Percentiles rank a stretch among this genome's conserved stretches.
phyloP scores from a whole-genome alignment of 176 grass and related monocot genomes.

The Typha latifolia region DNA sequence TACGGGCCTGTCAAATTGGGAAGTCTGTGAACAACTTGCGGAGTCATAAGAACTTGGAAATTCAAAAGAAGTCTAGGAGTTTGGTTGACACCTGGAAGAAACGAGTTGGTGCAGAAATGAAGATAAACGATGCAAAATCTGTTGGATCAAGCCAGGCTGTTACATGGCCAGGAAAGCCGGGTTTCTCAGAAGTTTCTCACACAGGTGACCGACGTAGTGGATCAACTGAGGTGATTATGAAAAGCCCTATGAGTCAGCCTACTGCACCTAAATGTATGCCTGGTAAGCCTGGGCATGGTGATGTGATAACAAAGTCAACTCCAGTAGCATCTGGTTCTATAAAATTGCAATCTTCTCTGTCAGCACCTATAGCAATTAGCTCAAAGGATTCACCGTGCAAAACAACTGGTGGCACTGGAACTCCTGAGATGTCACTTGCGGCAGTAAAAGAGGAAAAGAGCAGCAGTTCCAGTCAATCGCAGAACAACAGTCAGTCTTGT shows the following conservation, averaged over 20 bases:
- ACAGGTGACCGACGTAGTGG: slow-evolving; percentile 28
- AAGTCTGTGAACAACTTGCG: slow-evolving; percentile 67
- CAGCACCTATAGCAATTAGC: slow-evolving; percentile 15
- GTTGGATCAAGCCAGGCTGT: slow-evolving; percentile 40
- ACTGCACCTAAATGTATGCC: slow-evolving; percentile 26
- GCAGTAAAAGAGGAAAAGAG: slow-evolving; percentile 76
- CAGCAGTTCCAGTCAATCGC: slow-evolving; percentile 79
- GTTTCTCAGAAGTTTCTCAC: slow-evolving; percentile 39
- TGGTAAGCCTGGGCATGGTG: slow-evolving; percentile 18
- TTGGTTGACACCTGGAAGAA: slow-evolving; percentile 72
- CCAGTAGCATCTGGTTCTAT: slow-evolving; percentile 11
- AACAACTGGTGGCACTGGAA: slow-evolving; percentile 23
- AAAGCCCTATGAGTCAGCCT: slow-evolving; percentile 22
- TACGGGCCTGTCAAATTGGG: slow-evolving; percentile 57
- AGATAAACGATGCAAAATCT: slow-evolving; percentile 40
- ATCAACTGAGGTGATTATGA: slow-evolving; percentile 29
- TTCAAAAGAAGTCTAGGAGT: slow-evolving; percentile 51
- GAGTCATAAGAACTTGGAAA: slow-evolving; percentile 41
- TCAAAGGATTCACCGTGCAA: slow-evolving; percentile 35
- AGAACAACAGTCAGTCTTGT: slow-evolving; percentile 82
- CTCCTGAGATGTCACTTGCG: slow-evolving; percentile 18
- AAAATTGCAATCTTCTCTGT: slow-evolving; percentile 27
- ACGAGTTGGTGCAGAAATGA: slow-evolving; percentile 60
- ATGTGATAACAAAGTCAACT: slow-evolving; percentile 29
- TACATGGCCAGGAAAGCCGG: slow-evolving; percentile 45